These are phyloP conservation scores for Colletotrichum australisinense DNA, from an alignment of 2,329 filamentous ascomycete species.

Conservation along the genomic window DNA sequence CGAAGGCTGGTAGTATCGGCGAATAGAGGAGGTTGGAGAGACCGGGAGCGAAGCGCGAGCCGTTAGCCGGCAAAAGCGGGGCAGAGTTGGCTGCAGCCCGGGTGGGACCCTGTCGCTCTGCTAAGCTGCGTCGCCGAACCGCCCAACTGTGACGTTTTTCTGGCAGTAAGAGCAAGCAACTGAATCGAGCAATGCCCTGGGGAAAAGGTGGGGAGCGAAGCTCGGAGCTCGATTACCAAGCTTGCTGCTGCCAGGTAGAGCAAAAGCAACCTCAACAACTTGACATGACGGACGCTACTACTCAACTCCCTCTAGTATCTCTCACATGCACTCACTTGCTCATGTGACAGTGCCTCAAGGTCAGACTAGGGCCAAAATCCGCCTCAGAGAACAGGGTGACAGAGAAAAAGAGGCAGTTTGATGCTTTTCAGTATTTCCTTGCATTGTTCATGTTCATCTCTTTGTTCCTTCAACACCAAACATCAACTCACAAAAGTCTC, in stretches of 20 bases:
- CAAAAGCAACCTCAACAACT: neutral
- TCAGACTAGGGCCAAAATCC: neutral
- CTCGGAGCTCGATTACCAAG: conserved; percentile 28
- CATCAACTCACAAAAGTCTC: neutral
- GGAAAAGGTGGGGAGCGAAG: neutral
- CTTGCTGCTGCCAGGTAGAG: conserved; percentile 5
- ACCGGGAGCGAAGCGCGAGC: neutral
- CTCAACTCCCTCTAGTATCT: neutral
- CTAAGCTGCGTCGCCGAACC: neutral
- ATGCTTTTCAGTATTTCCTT: neutral
- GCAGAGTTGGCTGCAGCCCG: neutral
- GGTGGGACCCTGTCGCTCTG: neutral
- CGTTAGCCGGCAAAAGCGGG: conserved; percentile 15
- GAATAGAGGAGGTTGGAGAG: conserved; percentile 1
- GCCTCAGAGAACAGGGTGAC: neutral
- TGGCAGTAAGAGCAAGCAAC: neutral
- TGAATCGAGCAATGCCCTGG: neutral
- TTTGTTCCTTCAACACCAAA: neutral
- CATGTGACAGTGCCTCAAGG: neutral
- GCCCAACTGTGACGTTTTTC: conserved; percentile 4
- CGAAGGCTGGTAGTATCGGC: neutral
- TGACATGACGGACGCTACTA: neutral
- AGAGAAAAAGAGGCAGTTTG: neutral
- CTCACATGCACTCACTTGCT: neutral
- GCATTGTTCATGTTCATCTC: neutral